These are phyloP conservation scores for Microcyclospora tardicrescens DNA, from an alignment of 2,329 filamentous ascomycete genomes.

Conservation along the genomic window DNA sequence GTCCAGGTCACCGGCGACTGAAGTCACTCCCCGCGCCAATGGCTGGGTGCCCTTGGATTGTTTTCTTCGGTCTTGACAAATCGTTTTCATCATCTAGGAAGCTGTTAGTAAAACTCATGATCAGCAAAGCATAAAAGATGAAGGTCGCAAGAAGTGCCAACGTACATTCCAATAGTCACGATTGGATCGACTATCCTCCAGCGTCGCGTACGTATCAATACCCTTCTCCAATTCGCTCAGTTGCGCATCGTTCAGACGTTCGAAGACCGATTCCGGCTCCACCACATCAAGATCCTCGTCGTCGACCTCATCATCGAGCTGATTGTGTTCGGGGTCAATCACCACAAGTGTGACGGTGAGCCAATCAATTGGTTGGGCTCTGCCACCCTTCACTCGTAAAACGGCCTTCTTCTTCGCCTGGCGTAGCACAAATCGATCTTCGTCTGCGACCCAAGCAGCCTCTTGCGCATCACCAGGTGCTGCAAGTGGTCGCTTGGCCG, in stretches of 20 bases:
- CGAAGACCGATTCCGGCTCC: conserved; percentile 68
- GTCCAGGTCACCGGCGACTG: conserved; percentile 79
- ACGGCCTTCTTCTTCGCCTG: conserved; percentile 97
- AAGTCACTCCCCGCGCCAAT: conserved; percentile 62
- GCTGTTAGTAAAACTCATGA: conserved; percentile 11
- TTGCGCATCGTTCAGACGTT: conserved; percentile 53
- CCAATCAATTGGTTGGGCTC: conserved; percentile 87
- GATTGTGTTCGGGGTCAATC: conserved; percentile 69
- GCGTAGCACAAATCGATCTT: conserved; percentile 90
- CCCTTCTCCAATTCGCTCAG: conserved; percentile 68
- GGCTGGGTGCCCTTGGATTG: conserved; percentile 39
- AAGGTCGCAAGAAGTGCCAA: conserved; percentile 1
- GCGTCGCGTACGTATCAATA: conserved; percentile 62
- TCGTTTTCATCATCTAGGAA: conserved; percentile 59
- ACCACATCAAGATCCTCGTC: conserved; percentile 69
- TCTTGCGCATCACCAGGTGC: conserved; percentile 33
- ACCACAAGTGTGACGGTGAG: conserved; percentile 82
- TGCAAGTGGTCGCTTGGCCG: conserved; percentile 24
- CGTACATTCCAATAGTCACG: conserved; percentile 71
- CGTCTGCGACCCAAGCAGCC: conserved; percentile 69
- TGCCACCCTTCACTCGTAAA: conserved; percentile 79
- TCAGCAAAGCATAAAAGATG: conserved; percentile 2
- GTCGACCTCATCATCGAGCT: conserved; percentile 67
- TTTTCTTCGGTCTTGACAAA: conserved; percentile 67
- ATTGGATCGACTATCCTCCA: conserved; percentile 69